phyloP scores from a whole-genome alignment of 495 filamentous ascomycete genomes.

The Talaromyces thailandensis region DNA sequence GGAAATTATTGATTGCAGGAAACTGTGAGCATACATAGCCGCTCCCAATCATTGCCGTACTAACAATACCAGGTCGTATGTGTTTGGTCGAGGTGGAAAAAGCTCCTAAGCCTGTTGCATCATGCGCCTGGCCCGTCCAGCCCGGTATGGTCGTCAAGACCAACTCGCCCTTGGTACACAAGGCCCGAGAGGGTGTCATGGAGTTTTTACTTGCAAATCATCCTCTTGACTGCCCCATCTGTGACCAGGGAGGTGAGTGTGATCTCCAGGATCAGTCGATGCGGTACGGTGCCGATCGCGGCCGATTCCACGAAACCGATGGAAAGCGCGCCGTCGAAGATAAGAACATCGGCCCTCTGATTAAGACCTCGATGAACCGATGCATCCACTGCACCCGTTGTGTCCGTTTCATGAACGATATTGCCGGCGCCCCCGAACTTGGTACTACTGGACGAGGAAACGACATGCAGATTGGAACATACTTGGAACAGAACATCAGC shows the following conservation, averaged over 20 bases:
- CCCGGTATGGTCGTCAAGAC: slow-evolving; percentile 99
- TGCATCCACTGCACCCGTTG: slow-evolving; percentile 99
- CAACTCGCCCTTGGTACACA: slow-evolving; percentile 88
- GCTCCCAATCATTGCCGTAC: not conserved
- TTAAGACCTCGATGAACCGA: slow-evolving; percentile 99
- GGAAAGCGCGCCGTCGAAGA: slow-evolving; percentile 98
- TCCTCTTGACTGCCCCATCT: slow-evolving; percentile 94
- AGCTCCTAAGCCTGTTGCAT: slow-evolving; percentile 92
- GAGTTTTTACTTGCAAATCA: slow-evolving; percentile 97
- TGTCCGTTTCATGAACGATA: slow-evolving; percentile 93
- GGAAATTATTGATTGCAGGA: slow-evolving; percentile 95
- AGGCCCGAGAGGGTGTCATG: slow-evolving; percentile 97
- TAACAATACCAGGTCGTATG: slow-evolving; percentile 60
- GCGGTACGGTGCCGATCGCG: slow-evolving; percentile 93
- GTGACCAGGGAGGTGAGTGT: slow-evolving; percentile 97
- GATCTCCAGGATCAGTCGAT: slow-evolving; percentile 99
- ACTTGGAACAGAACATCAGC: slow-evolving; percentile 84
- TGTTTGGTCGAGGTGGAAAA: slow-evolving; percentile 96
- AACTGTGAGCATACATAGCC: slow-evolving; percentile 56
- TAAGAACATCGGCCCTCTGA: slow-evolving; percentile 96
- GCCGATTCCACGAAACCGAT: slow-evolving; percentile 87
- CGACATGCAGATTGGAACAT: slow-evolving; percentile 95
- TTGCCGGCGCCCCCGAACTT: slow-evolving; percentile 90
- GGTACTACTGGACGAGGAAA: slow-evolving; percentile 92
- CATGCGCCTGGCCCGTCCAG: slow-evolving; percentile 97